Conservation (phyloP, 1,284 basidiomycete species). For the Erythrobasidium hasegawianum region DNA sequence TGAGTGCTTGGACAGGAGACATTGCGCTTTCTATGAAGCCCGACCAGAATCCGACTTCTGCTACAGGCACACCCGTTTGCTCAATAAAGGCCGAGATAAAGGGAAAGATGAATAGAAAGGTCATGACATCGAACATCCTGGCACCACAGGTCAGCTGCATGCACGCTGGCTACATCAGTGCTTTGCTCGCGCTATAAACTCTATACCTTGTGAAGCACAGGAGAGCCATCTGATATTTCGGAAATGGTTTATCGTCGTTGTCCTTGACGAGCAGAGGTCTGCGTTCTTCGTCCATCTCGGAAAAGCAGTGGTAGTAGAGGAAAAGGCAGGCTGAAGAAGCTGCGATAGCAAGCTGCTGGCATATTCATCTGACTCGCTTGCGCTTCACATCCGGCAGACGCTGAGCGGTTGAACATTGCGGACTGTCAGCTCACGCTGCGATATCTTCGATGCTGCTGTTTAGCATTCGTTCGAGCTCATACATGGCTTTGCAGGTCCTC, state of each 20-base stretch:
- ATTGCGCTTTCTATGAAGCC: constrained; percentile 46
- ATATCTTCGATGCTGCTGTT: too few relatives aligned
- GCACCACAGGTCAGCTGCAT: background rate
- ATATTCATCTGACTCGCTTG: too few relatives aligned
- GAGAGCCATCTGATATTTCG: constrained; percentile 48
- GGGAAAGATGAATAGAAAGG: constrained; percentile 36
- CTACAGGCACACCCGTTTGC: constrained; percentile 48
- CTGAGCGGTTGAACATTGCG: too few relatives aligned
- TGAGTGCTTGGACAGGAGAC: background rate
- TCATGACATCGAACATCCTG: constrained; percentile 45
- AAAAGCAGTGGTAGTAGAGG: too few relatives aligned
- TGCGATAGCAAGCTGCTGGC: too few relatives aligned
- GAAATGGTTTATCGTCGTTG: constrained; percentile 41
- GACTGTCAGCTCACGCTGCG: too few relatives aligned
- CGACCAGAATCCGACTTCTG: constrained; percentile 48
- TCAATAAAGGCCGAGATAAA: constrained; percentile 3
- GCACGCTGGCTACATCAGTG: too few relatives aligned
- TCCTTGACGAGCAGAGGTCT: constrained; percentile 22
- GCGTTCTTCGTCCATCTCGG: constrained; percentile 20
- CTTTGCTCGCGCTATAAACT: too few relatives aligned
- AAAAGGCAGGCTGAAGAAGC: too few relatives aligned
- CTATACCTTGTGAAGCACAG: constrained; percentile 48
- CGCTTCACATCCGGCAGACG: too few relatives aligned
- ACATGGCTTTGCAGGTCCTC: too few relatives aligned
- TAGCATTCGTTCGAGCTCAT: too few relatives aligned